Base-by-base conservation (phyloP, 2,329 filamentous ascomycete genomes). In the Aspergillus ochraceoroseus region DNA sequence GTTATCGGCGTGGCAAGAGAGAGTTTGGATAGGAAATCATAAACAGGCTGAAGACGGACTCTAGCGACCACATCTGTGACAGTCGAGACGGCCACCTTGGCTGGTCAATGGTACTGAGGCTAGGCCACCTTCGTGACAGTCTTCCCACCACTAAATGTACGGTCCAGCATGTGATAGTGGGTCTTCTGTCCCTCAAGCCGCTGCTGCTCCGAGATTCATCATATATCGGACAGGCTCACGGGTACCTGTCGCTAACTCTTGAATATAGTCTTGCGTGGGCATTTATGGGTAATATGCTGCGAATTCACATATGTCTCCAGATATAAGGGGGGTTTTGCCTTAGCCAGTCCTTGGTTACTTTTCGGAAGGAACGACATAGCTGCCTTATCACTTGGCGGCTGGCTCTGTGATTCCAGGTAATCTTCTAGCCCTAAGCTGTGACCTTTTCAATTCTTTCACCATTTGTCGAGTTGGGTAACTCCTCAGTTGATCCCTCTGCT, bases 111-210 rank as follows among this genome's bases (percentile, higher is more conserved):
- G 32, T 25, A 38, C 32, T 26, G 34, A 37, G 15, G 18, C 34
- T 43, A 38, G 32, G 33, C 26, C 35, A 34, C 30, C 32, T 31
- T 19, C 17, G n/a, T 22, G 20, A 9, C 9, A 9, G 5, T 22
- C 20, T 22, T 22, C 9, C 9, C 9, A 5, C 5, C 20, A 20
- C 11, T 3, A 22, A 36, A 17, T 19, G 23, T n/a, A n/a, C n/a
- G n/a, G n/a, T n/a, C 42, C 36, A 41, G 49, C 59, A 62, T 61
- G 58, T 62, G 59, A 62, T 58, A 52, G 59, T 49, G 59, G 58
- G 57, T 61, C 58, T 17, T 14, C 11, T 25, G 28, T 20, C 34
- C 7, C 33, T 29, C 20, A 42, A 42, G 33, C 43, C 30, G 40
- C 29, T 18, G 18, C 29, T 23, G 23, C 28, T 17, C 32, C 30